These are phyloP conservation scores for Mrakia hoshinonis DNA, from an alignment of 768 basidiomycete genomes.

Conservation along the genomic window DNA sequence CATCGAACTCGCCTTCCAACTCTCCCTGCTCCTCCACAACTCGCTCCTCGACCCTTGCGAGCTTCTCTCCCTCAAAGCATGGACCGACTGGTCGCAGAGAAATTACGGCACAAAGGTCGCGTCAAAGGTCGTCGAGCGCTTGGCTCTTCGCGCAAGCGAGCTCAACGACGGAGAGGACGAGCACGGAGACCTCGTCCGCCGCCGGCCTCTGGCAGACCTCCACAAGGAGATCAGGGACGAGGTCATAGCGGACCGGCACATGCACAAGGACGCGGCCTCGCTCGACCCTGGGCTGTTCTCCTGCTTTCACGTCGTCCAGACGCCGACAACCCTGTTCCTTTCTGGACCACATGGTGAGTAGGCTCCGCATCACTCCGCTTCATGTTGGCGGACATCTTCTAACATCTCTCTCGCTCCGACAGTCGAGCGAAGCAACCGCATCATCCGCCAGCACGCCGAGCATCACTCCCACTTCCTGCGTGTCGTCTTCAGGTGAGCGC, in stretches of 20 bases:
- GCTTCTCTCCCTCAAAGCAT: not conserved
- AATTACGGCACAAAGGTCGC: not conserved
- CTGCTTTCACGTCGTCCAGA: not conserved
- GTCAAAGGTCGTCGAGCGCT: not conserved
- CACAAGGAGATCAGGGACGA: not conserved
- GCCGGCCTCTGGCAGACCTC: not conserved
- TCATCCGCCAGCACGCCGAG: not conserved
- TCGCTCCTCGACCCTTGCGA: not conserved
- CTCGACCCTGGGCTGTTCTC: not conserved
- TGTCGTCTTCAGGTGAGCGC: not conserved
- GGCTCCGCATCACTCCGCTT: too few species aligned
- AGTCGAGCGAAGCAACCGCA: not conserved
- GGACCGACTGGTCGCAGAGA: not conserved
- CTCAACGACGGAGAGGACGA: not conserved
- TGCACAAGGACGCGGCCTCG: slow-evolving; percentile 24
- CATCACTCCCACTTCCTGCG: not conserved
- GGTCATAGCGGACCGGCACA: slow-evolving; percentile 10
- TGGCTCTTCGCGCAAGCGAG: not conserved
- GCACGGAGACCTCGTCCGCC: not conserved
- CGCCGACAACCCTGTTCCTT: not conserved
- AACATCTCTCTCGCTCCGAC: not conserved
- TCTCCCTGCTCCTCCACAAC: not conserved
- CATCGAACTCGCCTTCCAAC: not conserved
- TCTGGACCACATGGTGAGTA: slow-evolving; percentile 1
- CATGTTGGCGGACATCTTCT: not conserved